phyloP scores from a whole-genome alignment of 495 filamentous ascomycete genomes.

The Penicillium coprophilum region DNA sequence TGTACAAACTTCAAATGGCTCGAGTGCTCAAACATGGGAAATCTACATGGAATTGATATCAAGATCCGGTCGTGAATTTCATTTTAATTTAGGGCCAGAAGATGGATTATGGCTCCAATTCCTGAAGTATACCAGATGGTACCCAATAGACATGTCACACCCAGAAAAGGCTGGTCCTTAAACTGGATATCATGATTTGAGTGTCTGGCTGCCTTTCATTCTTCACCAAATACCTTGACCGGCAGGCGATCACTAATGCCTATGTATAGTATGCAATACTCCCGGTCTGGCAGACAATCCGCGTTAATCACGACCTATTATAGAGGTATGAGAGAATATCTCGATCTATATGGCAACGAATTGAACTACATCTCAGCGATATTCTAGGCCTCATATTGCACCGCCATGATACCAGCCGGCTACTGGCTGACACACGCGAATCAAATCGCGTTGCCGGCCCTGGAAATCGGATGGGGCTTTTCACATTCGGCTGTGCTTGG shows the following conservation, averaged over 20 bases:
- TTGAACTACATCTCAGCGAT: constrained; percentile 37
- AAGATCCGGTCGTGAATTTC: neutral
- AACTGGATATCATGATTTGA: constrained; percentile 18
- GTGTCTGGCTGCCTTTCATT: constrained; percentile 27
- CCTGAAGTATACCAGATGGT: neutral
- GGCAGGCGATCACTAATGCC: constrained; percentile 36
- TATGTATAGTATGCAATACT: constrained; percentile 31
- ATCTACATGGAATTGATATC: neutral
- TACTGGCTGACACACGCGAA: constrained; percentile 20
- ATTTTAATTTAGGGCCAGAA: neutral
- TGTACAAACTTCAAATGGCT: neutral
- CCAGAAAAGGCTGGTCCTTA: constrained; percentile 17
- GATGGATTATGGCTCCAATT: neutral
- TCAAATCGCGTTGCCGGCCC: constrained; percentile 20
- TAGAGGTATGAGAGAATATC: constrained; percentile 22
- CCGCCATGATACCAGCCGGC: constrained; percentile 25
- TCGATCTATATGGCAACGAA: constrained; percentile 13
- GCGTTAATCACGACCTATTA: neutral
- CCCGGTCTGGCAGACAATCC: neutral
- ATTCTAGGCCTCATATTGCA: constrained; percentile 39
- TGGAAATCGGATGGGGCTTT: constrained; percentile 22
- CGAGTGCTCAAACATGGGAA: neutral
- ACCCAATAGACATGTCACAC: neutral
- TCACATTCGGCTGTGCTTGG: constrained; percentile 22
- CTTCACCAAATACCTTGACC: constrained; percentile 39